Evolutionary conservation across 495 filamentous ascomycete species (phyloP).

Genomic region (Pyronema domesticum): DNA sequence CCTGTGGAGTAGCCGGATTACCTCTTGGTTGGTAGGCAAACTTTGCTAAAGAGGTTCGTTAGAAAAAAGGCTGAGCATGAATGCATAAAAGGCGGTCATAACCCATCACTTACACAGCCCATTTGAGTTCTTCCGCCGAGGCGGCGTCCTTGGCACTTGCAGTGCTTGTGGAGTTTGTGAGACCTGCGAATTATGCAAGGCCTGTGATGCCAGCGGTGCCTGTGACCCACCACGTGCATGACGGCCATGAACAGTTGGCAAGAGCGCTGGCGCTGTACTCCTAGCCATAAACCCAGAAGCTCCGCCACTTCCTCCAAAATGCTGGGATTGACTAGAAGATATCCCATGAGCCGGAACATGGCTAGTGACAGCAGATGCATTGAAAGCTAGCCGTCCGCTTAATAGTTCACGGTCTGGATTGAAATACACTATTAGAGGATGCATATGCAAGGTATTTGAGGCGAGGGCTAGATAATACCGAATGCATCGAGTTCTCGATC

Average conservation of each 20-base stretch:
- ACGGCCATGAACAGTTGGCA: no score
- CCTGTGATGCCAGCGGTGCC: no score
- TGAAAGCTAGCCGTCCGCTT: neutral
- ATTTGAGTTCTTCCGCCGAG: neutral
- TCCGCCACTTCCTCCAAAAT: neutral
- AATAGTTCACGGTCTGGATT: neutral
- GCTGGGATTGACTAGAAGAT: neutral
- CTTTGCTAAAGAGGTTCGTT: neutral
- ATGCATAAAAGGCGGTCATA: neutral
- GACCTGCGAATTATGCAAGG: no score
- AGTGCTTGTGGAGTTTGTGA: neutral
- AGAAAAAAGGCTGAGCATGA: neutral
- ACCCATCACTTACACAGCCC: neutral
- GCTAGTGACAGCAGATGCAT: no score
- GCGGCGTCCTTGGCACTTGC: neutral
- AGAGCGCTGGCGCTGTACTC: no score
- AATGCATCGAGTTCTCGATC: no score
- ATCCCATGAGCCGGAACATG: no score
- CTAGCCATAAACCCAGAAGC: neutral
- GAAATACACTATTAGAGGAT: neutral
- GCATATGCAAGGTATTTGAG: no score
- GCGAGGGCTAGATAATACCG: no score
- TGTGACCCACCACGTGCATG: no score
- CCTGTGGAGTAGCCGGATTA: neutral
- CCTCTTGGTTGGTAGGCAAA: neutral